These are phyloP conservation scores for Austroboletus novae-zelandiae DNA, from an alignment of 1,284 basidiomycete species.

Conservation along the genomic window DNA sequence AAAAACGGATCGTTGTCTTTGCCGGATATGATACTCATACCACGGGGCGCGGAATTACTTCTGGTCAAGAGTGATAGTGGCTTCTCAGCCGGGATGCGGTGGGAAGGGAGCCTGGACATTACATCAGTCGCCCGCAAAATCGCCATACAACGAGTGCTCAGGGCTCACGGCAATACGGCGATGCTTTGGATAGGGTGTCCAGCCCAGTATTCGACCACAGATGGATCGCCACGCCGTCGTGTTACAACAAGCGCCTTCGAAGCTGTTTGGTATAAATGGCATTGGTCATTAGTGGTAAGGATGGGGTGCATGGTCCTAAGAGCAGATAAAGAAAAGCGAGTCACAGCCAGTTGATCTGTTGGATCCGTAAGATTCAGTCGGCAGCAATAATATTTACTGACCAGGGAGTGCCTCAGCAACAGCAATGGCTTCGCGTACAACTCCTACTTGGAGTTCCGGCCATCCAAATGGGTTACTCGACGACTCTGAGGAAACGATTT, in stretches of 20 bases:
- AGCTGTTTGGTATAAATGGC: constrained; percentile 72
- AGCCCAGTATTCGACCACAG: constrained; percentile 79
- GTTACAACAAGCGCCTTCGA: constrained; percentile 67
- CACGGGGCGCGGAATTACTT: constrained; percentile 35
- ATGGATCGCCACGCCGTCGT: constrained; percentile 71
- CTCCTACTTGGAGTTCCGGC: constrained; percentile 90
- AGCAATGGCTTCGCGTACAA: constrained; percentile 87
- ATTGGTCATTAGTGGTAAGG: constrained; percentile 71
- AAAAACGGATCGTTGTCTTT: constrained; percentile 77
- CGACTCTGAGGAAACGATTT: constrained; percentile 34
- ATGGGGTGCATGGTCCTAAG: constrained; percentile 67
- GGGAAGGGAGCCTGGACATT: constrained; percentile 59
- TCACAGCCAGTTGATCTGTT: constrained; percentile 72
- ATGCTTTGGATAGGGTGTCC: constrained; percentile 77
- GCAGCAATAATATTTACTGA: constrained; percentile 33
- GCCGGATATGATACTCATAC: constrained; percentile 46
- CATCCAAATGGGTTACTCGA: constrained; percentile 73
- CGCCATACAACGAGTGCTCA: constrained; percentile 5
- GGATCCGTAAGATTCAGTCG: constrained; percentile 13
- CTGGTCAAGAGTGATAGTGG: constrained; percentile 53
- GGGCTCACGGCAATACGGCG: constrained; percentile 69
- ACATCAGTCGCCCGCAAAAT: constrained; percentile 6
- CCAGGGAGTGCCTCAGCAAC: constrained; percentile 92
- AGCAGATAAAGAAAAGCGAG: constrained; percentile 76
- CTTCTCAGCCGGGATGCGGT: constrained; percentile 75